Evolutionary conservation across 2,329 filamentous ascomycete genomes (phyloP).

Genomic region (Xylariaceae sp.): DNA sequence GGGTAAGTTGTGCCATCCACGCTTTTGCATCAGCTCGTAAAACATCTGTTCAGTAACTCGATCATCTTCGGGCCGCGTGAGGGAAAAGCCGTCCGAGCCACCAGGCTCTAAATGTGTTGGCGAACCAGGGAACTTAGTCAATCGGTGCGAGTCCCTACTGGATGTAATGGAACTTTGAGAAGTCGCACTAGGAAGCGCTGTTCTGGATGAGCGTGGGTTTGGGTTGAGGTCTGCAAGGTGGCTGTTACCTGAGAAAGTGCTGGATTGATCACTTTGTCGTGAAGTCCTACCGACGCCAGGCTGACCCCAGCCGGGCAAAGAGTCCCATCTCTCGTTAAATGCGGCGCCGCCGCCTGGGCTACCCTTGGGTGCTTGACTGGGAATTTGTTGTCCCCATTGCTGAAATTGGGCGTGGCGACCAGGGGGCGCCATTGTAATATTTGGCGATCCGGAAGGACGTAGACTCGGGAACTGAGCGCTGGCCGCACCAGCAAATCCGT

Average conservation of each 20-base stretch:
- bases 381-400: conserved; percentile 60
- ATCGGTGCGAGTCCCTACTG: conserved; percentile 53
- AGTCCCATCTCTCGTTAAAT: conserved; percentile 60
- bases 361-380: conserved; percentile 37
- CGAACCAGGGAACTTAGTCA: conserved; percentile 49
- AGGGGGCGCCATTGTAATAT: conserved; percentile 67
- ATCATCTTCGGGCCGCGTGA: conserved; percentile 74
- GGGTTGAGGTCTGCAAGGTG: conserved; percentile 40
- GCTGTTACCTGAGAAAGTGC: conserved; percentile 54
- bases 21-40: conserved; percentile 89
- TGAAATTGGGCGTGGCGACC: conserved; percentile 72
- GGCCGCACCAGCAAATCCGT: conserved; percentile 44
- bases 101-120: conserved; percentile 32
- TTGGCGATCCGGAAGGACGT: conserved; percentile 53
- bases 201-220: conserved; percentile 45
- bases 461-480: conserved; percentile 57
- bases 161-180: conserved; percentile 54
- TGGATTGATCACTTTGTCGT: conserved; percentile 46
- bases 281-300: conserved; percentile 28
- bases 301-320: conserved; percentile 34
- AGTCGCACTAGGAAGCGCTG: conserved; percentile 51
- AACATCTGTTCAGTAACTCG: conserved; percentile 87
- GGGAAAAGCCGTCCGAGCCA: conserved; percentile 51
- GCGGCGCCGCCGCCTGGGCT: conserved; percentile 49
- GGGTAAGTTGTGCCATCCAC: conserved; percentile 94